Evolutionary conservation across 106 monocot species (phyloP).

Genomic region (Allium sativum): DNA sequence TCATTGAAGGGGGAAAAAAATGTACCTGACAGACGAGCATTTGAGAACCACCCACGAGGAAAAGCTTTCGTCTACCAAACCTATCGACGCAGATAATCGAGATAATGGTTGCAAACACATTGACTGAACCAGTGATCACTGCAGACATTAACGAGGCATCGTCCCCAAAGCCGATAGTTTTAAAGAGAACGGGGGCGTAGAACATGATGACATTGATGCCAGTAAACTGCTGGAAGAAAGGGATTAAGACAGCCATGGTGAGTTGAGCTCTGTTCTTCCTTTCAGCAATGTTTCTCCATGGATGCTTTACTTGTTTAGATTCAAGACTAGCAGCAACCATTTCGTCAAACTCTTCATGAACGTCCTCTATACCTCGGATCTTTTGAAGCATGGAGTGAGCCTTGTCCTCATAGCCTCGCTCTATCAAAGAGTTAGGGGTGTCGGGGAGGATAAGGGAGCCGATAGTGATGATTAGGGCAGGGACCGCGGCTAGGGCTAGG

Average conservation of each 20-base stretch:
- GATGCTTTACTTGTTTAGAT: constrained; percentile 25
- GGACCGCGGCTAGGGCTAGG: constrained; percentile 18
- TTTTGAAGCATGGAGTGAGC: constrained; percentile 10
- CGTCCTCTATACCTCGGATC: constrained; percentile 16
- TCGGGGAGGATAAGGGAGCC: constrained; percentile 21
- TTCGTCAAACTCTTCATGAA: constrained; percentile 15
- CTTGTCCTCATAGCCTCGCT: constrained; percentile 14
- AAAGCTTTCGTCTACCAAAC: constrained; percentile 25
- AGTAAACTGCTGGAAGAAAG: constrained; percentile 65
- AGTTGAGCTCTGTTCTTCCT: constrained; percentile 40
- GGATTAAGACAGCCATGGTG: constrained; percentile 41
- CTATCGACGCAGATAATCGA: constrained; percentile 34
- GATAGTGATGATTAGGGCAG: constrained; percentile 17
- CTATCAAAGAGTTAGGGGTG: constrained; percentile 22
- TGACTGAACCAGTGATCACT: constrained; percentile 47
- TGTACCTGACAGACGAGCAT: constrained; percentile 16
- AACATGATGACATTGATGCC: constrained; percentile 70
- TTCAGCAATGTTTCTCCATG: constrained; percentile 42
- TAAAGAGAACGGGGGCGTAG: constrained; percentile 57
- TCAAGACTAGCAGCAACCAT: constrained; percentile 18
- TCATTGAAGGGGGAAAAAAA: background rate
- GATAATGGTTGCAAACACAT: constrained; percentile 33
- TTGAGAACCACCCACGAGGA: constrained; percentile 15
- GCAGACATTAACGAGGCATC: constrained; percentile 52
- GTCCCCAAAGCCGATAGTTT: constrained; percentile 43